Base-by-base conservation (phyloP, 208 protist genomes). In the Crithidia brevicula region DNA sequence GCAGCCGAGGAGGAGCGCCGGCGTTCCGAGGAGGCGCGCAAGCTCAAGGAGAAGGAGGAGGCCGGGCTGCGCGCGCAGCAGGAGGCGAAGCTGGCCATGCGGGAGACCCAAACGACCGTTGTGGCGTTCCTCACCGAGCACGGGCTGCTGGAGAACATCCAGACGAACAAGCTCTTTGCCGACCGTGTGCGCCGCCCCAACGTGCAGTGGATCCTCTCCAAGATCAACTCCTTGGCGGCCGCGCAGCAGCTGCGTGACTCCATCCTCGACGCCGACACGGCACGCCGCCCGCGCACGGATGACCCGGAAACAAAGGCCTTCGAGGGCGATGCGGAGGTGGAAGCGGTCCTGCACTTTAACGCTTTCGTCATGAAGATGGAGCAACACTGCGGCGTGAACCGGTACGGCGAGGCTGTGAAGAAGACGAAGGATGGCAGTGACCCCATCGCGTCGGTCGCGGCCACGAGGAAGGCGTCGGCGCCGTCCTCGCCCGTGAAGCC, bases 331-430 rank as follows among this genome's bases (percentile, higher is more conserved):
- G 68, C 57, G 52, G 72, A 67, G 42, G 82, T 90, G 28, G 84
- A 88, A 52, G 82, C 78, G 13, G 91, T 96, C 22, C 25, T 86
- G 40, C 68, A 71, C 33, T 95, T 97, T 72, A 94, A 97, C 71
- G 59, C 50, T 10, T 33, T 87, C 10, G 23, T 97, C 23, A 62
- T 70, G 18, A 77, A 82, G 30, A 79, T 80, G 60, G 89, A 97
- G 66, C 62, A 75, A 63, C 79, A 80, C 40, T 61, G 88, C 45
- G 88, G 92, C 46, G 18, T 89, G 36, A 91, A 77, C 56, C 88
- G 92, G 57, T 96, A 94, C 68, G 92, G 92, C 42, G 87, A 96
- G 72, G 52, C 89, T 1, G 58, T 96, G 53, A 95, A 96, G 63
- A 91, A 88, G 62, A 31, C 27, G 40, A 60, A 71, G 49, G 64